These are phyloP conservation scores for Samsoniella hepiali DNA, from an alignment of 2,329 filamentous ascomycete species.

Conservation along the genomic window DNA sequence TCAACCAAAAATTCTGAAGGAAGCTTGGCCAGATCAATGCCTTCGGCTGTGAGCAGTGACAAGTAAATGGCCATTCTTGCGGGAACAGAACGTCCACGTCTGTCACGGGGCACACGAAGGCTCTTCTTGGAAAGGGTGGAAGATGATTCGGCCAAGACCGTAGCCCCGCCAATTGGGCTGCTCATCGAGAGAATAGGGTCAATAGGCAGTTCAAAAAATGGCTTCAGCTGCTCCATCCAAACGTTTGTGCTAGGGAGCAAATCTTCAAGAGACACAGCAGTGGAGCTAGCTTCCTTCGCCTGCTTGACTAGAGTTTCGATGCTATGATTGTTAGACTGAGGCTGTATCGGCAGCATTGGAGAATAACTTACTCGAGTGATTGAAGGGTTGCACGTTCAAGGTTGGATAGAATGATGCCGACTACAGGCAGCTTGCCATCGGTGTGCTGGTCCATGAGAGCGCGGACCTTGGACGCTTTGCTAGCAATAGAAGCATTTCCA, in stretches of 20 bases:
- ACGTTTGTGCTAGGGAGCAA: slow-evolving; percentile 61
- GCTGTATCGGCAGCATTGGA: background rate
- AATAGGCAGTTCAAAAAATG: slow-evolving; percentile 49
- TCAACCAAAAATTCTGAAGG: slow-evolving; percentile 45
- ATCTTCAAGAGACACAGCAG: slow-evolving; percentile 34
- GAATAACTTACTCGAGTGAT: slow-evolving; percentile 47
- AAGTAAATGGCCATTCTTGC: slow-evolving; percentile 74
- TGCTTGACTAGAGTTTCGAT: slow-evolving; percentile 55
- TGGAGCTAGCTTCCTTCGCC: slow-evolving; percentile 33
- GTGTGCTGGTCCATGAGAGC: slow-evolving; percentile 44
- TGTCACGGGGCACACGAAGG: slow-evolving; percentile 53
- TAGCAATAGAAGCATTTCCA: slow-evolving; percentile 34
- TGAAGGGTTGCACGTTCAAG: slow-evolving; percentile 47
- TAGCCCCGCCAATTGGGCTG: slow-evolving; percentile 66
- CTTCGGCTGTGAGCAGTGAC: slow-evolving; percentile 50
- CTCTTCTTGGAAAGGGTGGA: slow-evolving; percentile 20
- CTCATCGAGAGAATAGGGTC: slow-evolving; percentile 69
- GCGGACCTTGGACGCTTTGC: slow-evolving; percentile 42
- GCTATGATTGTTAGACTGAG: slow-evolving; percentile 27
- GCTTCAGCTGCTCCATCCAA: slow-evolving; percentile 64
- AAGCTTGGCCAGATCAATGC: slow-evolving; percentile 38
- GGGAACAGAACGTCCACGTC: slow-evolving; percentile 66
- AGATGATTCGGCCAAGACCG: slow-evolving; percentile 55
- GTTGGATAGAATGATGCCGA: slow-evolving; percentile 53
- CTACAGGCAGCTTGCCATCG: slow-evolving; percentile 42